Percentiles rank a stretch among this genome's conserved stretches.
Conservation (phyloP, 2,329 filamentous ascomycete genomes). For the Pseudocercospora macadamiae region DNA sequence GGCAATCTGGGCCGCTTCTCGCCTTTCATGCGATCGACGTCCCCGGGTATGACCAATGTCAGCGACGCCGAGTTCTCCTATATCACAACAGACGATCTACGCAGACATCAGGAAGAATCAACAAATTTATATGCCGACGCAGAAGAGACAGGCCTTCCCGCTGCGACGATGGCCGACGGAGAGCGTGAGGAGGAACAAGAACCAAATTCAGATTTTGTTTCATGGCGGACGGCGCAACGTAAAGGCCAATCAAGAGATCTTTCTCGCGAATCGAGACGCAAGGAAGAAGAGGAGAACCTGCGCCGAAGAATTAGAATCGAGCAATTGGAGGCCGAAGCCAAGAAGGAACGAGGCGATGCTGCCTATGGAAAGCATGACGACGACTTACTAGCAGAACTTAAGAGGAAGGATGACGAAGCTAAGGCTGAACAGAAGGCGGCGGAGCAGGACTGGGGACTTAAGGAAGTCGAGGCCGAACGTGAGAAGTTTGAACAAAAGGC, state of each 20-base stretch:
- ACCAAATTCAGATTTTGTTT: constrained; percentile 20
- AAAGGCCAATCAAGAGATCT: constrained; percentile 40
- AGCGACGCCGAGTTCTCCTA: constrained; percentile 79
- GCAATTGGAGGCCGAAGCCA: constrained; percentile 39
- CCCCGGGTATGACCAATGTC: constrained; percentile 57
- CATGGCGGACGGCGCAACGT: constrained; percentile 39
- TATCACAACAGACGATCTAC: constrained; percentile 76
- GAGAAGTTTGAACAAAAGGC: constrained; percentile 44
- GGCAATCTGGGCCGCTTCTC: constrained; percentile 52
- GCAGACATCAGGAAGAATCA: constrained; percentile 41
- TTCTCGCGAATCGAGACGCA: constrained; percentile 37
- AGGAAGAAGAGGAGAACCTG: constrained; percentile 43
- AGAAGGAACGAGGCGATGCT: constrained; percentile 41
- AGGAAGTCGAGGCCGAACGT: constrained; percentile 39
- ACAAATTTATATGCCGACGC: constrained; percentile 41
- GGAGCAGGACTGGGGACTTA: constrained; percentile 42
- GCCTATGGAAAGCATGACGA: constrained; percentile 41
- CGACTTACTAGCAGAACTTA: constrained; percentile 43
- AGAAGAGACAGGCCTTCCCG: constrained; percentile 43
- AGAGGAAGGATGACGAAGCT: constrained; percentile 43
- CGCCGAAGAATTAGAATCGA: constrained; percentile 34
- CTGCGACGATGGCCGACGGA: too few species aligned
- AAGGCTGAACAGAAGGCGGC: constrained; percentile 40
- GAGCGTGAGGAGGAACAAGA: too few species aligned
- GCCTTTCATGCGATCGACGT: constrained; percentile 50